These are phyloP conservation scores for Solanum arcanum DNA, from an alignment of 257 asterid genomes.

Conservation along the genomic window DNA sequence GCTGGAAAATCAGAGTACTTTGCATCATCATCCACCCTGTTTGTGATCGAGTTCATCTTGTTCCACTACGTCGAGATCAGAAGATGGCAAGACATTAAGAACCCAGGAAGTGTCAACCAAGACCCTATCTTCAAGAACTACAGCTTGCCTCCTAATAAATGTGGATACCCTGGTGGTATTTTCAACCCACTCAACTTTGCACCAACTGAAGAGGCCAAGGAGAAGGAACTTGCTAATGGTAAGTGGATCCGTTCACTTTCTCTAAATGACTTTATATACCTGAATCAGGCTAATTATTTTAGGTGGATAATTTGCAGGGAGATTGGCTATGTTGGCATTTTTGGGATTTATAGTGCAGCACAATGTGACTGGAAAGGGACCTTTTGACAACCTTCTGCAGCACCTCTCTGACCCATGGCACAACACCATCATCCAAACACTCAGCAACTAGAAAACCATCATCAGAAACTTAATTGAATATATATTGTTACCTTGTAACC, in stretches of 20 bases:
- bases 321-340: constrained; percentile 97
- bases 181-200: constrained; percentile 88
- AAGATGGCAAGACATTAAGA: constrained; percentile 97
- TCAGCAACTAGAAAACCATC: constrained; percentile 4
- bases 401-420: constrained; percentile 98
- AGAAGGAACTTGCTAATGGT: constrained; percentile 93
- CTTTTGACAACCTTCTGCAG: constrained; percentile 86
- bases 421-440: constrained; percentile 87
- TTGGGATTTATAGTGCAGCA: constrained; percentile 86
- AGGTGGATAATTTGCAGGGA: constrained; percentile 41
- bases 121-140: constrained; percentile 93
- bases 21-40: constrained; percentile 79
- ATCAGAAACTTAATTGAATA: not conserved
- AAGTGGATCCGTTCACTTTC: not conserved
- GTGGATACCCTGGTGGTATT: constrained; percentile 82
- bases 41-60: constrained; percentile 87
- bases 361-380: constrained; percentile 91
- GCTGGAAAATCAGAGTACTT: constrained; percentile 81
- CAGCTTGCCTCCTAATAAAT: constrained; percentile 58
- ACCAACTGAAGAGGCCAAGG: constrained; percentile 77
- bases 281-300: not conserved
- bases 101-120: constrained; percentile 91
- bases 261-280: not conserved
- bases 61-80: constrained; percentile 97
- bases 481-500: not conserved